These are phyloP conservation scores for Yamadazyma sp. DNA, from an alignment of 1,139 yeast species.

Conservation along the genomic window DNA sequence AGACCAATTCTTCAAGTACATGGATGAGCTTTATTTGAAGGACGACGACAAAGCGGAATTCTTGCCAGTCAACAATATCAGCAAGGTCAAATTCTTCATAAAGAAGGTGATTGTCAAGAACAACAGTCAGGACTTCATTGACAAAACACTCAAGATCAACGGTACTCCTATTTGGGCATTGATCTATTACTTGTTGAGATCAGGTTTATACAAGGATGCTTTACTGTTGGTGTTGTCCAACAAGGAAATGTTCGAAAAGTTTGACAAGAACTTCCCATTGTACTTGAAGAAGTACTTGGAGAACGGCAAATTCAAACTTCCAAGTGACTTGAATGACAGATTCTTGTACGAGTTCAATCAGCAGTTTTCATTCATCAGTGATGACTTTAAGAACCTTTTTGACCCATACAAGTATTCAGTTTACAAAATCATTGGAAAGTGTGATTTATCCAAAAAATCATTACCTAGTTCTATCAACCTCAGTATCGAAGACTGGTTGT, in stretches of 20 bases:
- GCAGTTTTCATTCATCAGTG: constrained; percentile 65
- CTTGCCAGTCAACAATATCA: constrained; percentile 62
- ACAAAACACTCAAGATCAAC: constrained; percentile 54
- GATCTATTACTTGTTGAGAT: constrained; percentile 77
- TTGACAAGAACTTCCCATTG: constrained; percentile 81
- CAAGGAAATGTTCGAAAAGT: constrained; percentile 64
- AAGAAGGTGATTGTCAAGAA: constrained; percentile 46
- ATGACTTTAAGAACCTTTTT: constrained; percentile 51
- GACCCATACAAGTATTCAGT: constrained; percentile 92
- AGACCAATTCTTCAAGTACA: constrained; percentile 70
- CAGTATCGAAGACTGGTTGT: constrained; percentile 94
- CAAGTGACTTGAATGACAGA: constrained; percentile 68
- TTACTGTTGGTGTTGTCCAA: constrained; percentile 39
- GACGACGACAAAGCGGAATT: constrained; percentile 51
- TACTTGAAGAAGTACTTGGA: constrained; percentile 74
- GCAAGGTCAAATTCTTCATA: constrained; percentile 69
- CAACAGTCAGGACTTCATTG: constrained; percentile 27
- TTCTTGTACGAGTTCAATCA: constrained; percentile 82
- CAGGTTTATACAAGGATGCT: constrained; percentile 82
- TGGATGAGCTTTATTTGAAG: constrained; percentile 70
- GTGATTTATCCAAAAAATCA: constrained; percentile 76
- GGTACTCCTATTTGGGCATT: constrained; percentile 93
- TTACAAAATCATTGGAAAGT: constrained; percentile 88
- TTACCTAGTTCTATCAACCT: constrained; percentile 69
- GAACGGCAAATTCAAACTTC: constrained; percentile 51